Conservation (phyloP, 208 protist species). For the Acanthamoeba castellanii region DNA sequence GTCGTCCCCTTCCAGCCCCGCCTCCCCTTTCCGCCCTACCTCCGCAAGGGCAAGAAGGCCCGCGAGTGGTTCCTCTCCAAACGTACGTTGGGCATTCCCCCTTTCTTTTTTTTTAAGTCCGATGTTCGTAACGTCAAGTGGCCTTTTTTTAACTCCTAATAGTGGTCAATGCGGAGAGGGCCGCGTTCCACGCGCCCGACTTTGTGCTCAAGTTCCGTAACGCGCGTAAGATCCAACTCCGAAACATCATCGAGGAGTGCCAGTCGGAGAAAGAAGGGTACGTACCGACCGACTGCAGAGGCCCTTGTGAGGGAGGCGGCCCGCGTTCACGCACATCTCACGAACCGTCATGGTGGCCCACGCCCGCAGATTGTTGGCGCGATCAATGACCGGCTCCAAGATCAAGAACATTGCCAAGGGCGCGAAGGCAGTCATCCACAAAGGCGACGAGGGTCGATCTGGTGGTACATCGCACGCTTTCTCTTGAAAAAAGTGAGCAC, state of each 20-base stretch:
- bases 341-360: background rate
- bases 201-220: constrained; percentile 64
- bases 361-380: background rate
- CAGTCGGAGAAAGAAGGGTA: constrained; percentile 50
- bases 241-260: constrained; percentile 54
- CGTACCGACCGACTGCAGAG: background rate
- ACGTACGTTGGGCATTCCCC: background rate
- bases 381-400: constrained; percentile 24
- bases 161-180: constrained; percentile 69
- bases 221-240: constrained; percentile 62
- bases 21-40: constrained; percentile 53
- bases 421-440: constrained; percentile 6
- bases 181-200: constrained; percentile 59
- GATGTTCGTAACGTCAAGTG: background rate
- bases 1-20: constrained; percentile 57
- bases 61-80: constrained; percentile 53
- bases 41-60: constrained; percentile 35
- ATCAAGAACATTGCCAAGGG: constrained; percentile 46
- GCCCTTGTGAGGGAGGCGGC: background rate
- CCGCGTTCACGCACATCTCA: background rate
- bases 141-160: background rate
- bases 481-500: too few relatives aligned
- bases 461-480: background rate
- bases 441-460: background rate
- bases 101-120: background rate